Evolutionary conservation across 2,329 filamentous ascomycete species (phyloP).

Genomic region (Calonectria ilicicola): DNA sequence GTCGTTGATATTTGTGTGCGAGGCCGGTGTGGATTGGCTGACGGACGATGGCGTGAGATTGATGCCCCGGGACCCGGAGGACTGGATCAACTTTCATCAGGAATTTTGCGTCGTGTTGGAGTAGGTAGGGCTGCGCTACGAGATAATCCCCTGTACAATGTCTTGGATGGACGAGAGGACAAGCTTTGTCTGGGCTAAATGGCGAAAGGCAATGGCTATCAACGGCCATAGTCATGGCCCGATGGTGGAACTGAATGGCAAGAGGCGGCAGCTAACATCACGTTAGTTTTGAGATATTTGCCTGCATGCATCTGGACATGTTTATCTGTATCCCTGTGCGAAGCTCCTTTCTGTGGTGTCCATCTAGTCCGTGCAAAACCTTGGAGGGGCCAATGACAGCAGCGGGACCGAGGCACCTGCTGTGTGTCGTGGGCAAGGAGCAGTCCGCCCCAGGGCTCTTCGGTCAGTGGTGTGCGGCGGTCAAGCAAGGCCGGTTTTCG

Average conservation of each 20-base stretch:
- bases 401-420: conserved; percentile 24
- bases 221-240: background rate
- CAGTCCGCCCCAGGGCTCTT: background rate
- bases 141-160: conserved; percentile 12
- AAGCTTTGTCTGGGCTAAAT: conserved; percentile 20
- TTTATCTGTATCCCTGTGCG: conserved; percentile 26
- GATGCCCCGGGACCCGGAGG: conserved; percentile 22
- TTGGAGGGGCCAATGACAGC: conserved; percentile 14
- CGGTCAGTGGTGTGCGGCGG: conserved; percentile 19
- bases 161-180: conserved; percentile 9
- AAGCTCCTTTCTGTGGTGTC: background rate
- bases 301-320: conserved; percentile 16
- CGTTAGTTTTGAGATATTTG: conserved; percentile 12
- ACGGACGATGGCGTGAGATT: conserved; percentile 29
- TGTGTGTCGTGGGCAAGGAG: background rate
- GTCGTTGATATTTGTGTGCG: conserved; percentile 52
- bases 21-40: conserved; percentile 38
- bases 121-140: conserved; percentile 18
- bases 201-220: conserved; percentile 8
- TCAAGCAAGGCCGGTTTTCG: conserved; percentile 17
- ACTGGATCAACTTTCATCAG: conserved; percentile 19
- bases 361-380: conserved; percentile 10
- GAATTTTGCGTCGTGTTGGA: conserved; percentile 24
- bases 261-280: conserved; percentile 12
- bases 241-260: conserved; percentile 6